Evolutionary conservation across 2,329 filamentous ascomycete genomes (phyloP), one percentile per base, ranked within the genome.

Genomic region (Fusarium piperis): DNA sequence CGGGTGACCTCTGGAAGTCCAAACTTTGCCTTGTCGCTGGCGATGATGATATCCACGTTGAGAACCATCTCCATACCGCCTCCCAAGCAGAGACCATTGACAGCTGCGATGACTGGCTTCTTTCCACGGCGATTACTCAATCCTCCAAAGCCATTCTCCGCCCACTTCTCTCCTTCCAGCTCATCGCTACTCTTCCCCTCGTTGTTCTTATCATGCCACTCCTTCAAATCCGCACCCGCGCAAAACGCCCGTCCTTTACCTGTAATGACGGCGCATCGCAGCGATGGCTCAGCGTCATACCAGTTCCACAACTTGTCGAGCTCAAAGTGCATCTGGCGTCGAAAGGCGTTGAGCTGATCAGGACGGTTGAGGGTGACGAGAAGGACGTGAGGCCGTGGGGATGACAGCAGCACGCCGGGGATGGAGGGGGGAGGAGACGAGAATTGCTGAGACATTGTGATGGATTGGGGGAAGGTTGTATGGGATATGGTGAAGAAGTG

Each of bases 51-150:
- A 81, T 95, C 93, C 71, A 88, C 88, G 79, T 94, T 93, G 38
- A 91, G 83, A 16, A 88, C 86, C 83, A 94, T 93, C 83, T 95
- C 93, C 79, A 92, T 90, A 2, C 92, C 93, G 59, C 92, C 92
- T 23, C 92, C 93, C 39, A 92, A 84, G 68, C 91, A 92, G 16
- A 92, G 83, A 3, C 92, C 93, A 77, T 94, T 93, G 30, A 94
- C 91, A 2, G 92, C 93, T 5, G 90, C 91, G 35, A 94, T 87
- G 59, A 95, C 84, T 4, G 92, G 93, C 77, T 94, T 94, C 79
- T 88, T 89, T 55, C 92, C 92, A 3, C 80, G 78, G 38, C 92
- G 85, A 68, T 92, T 89, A 62, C 87, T 89, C 35, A 94, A 79
- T 0, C 87, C 91, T n/a, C 88, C 91, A 66, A 93, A 91, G 26